Percentiles rank a stretch among this genome's conserved stretches.
Conservation (phyloP, 2,329 filamentous ascomycete genomes). For the Nothopassalora personata region DNA sequence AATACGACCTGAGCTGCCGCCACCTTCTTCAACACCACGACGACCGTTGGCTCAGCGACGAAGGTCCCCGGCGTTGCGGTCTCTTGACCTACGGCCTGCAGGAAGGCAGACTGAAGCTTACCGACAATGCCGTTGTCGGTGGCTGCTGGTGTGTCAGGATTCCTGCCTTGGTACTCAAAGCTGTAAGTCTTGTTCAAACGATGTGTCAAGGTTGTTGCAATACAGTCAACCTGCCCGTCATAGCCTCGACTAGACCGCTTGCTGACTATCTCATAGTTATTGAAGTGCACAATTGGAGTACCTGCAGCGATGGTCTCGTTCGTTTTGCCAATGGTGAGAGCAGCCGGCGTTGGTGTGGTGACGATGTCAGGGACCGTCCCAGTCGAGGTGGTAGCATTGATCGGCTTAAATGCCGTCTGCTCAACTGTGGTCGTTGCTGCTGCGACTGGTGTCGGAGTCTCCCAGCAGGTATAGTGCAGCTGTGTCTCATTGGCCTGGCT, state of each 20-base stretch:
- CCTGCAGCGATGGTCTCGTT: conserved; percentile 22
- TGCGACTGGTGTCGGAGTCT: conserved; percentile 28
- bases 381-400: conserved; percentile 25
- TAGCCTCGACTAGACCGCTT: conserved; percentile 22
- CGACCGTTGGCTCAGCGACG: conserved; percentile 38
- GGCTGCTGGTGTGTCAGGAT: conserved; percentile 26
- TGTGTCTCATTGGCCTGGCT: conserved; percentile 14
- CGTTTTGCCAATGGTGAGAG: conserved; percentile 22
- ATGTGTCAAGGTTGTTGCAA: conserved; percentile 33
- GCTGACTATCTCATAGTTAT: conserved; percentile 39
- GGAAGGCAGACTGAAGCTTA: conserved; percentile 32
- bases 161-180: conserved; percentile 35
- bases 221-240: conserved; percentile 30
- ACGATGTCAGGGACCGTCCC: conserved; percentile 28
- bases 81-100: conserved; percentile 25
- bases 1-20: conserved; percentile 27
- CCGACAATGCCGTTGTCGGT: conserved; percentile 28
- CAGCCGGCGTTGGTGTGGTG: conserved; percentile 27
- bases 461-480: conserved; percentile 20
- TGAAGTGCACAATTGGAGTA: conserved; percentile 42
- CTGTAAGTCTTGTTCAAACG: conserved; percentile 33
- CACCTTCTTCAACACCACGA: conserved; percentile 39
- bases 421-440: conserved; percentile 29
- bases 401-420: conserved; percentile 25
- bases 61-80: conserved; percentile 32